phyloP scores from a whole-genome alignment of 2,329 filamentous ascomycete species.

The Amauroascus niger region DNA sequence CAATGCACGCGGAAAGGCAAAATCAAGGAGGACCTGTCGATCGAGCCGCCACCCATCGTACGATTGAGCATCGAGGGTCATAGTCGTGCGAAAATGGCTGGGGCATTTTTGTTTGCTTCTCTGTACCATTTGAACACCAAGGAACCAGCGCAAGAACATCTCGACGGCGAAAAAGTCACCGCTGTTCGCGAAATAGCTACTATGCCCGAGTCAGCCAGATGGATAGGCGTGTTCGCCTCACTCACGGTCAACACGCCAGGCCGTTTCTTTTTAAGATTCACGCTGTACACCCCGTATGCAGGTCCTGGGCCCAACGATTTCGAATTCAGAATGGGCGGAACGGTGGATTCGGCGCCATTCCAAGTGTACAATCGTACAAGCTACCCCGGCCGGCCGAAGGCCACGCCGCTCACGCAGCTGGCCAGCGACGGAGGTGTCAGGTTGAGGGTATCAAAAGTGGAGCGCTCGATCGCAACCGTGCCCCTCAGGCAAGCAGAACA shows the following conservation, averaged over 20 bases:
- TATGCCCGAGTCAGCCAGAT: background rate
- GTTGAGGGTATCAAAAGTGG: background rate
- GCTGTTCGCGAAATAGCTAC: background rate
- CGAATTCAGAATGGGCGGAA: background rate
- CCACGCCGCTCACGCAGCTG: background rate
- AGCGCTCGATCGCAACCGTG: background rate
- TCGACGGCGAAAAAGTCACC: background rate
- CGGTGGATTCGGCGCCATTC: background rate
- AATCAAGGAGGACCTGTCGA: background rate
- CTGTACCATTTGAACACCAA: background rate
- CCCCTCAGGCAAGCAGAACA: background rate
- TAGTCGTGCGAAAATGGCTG: background rate
- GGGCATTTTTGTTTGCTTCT: background rate
- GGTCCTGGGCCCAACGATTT: background rate
- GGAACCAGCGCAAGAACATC: background rate
- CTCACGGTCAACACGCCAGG: background rate
- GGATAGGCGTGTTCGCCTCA: background rate
- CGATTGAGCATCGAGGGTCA: background rate
- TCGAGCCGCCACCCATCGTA: background rate
- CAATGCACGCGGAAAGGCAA: background rate
- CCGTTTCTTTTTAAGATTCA: background rate
- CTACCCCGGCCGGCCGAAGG: background rate
- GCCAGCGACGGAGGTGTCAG: background rate
- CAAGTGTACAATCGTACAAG: background rate
- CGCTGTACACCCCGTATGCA: background rate